These are phyloP conservation scores for Ascochyta viciae-villosae DNA, from an alignment of 2,329 filamentous ascomycete species.

Conservation along the genomic window DNA sequence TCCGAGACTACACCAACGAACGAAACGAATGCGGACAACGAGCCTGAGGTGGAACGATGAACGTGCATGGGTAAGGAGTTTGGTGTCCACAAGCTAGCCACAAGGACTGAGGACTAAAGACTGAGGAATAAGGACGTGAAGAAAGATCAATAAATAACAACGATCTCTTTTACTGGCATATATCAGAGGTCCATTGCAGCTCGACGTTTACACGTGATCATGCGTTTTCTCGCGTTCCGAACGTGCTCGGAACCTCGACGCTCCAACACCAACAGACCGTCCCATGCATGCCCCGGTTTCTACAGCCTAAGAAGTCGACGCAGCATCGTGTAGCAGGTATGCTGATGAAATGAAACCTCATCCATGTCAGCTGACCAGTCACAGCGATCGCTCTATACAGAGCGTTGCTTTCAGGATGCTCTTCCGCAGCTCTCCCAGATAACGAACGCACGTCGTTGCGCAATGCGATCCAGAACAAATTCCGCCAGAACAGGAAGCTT, in stretches of 20 bases:
- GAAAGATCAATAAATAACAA: conserved; percentile 22
- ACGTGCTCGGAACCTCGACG: conserved; percentile 6
- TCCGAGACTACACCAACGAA: neutral
- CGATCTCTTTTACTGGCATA: neutral
- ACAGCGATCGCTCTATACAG: conserved; percentile 75
- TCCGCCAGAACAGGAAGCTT: conserved; percentile 65
- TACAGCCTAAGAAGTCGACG: conserved; percentile 55
- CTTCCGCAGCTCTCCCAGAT: conserved; percentile 60
- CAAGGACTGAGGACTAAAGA: conserved; percentile 9
- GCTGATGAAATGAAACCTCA: conserved; percentile 5
- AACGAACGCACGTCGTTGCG: conserved; percentile 61
- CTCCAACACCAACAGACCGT: conserved; percentile 21
- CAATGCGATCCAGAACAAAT: conserved; percentile 67
- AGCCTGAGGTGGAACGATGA: conserved; percentile 16
- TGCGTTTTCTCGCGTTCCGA: conserved; percentile 20
- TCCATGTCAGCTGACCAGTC: conserved; percentile 5
- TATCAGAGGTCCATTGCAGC: neutral
- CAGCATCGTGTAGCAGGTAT: conserved; percentile 62
- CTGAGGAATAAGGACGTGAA: conserved; percentile 6
- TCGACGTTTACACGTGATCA: conserved; percentile 23
- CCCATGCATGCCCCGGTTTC: conserved; percentile 56
- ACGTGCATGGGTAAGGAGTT: conserved; percentile 44
- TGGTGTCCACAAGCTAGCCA: conserved; percentile 20
- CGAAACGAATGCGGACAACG: conserved; percentile 11
- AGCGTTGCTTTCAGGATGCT: conserved; percentile 68